Base-by-base conservation (phyloP, 2,329 filamentous ascomycete species). In the Amesomyces nigricolor region DNA sequence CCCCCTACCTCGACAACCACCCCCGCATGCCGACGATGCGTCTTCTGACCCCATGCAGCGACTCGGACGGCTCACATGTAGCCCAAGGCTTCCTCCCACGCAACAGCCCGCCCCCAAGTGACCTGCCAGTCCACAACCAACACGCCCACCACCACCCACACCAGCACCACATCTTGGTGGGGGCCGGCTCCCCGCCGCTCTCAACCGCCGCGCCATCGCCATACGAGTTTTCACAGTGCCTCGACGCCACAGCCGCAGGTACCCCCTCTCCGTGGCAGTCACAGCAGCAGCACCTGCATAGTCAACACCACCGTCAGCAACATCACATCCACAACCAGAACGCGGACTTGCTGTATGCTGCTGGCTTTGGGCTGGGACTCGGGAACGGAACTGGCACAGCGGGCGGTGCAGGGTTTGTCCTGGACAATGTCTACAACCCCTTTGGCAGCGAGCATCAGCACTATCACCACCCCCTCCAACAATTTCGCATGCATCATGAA, bases 11-110 rank as follows among this genome's bases (percentile, higher is more conserved):
- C 51, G 50, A 58, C 22, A 42, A 11, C n/a, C 39, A 55, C 19
- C 45, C 35, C 9, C 59, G 72, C 49, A 69, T 72, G 38, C 67
- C 67, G 14, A 35, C 32, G 4, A 61, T 69, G 55, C 69, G 75
- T 11, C 73, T 81, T 29, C 73, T 80, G 56, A 82, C 79, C 0
- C 79, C 79, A 1, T 77, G 73, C 66, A 81, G 78, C 66, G 79
- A 82, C 54, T 67, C 64, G 4, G 78, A 81, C 35, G 43, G 47
- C 29, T 61, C 60, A 66, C 16, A 69, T 71, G 47, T 26, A 26
- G 22, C 22, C 22, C 64, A 66, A 1, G 58, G 65, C 8, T 62
- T 56, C n/a, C 58, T 71, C 56, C 61, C 64, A 9, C 64, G 68
- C 26, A 73, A 68, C 45, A 54, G 59, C 6, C 42, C 43, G 32